Evolutionary conservation across 2,329 filamentous ascomycete genomes (phyloP), one percentile per base, ranked within the genome.

Genomic region (Aaosphaeria pasadenensis): DNA sequence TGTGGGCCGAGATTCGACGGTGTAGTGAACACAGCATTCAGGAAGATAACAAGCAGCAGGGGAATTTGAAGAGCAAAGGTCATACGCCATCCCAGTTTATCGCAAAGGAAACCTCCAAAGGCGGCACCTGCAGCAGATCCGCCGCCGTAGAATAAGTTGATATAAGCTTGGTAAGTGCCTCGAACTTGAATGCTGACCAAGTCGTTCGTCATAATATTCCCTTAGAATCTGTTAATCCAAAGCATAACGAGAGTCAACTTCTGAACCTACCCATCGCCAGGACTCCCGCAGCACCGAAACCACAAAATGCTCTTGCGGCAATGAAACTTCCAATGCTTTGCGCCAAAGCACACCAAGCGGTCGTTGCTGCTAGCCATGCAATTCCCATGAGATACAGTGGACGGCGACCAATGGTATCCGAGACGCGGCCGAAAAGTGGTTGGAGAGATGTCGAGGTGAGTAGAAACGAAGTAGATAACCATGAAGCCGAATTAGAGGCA

Each of bases 401-500:
- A 50, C 85, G 87, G 40, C 88, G 76, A 7, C 88, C 88, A 49
- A 91, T 71, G 0, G 85, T 84, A 68, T 92, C 88, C 1, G 87
- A 90, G 1, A 91, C 66, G 2, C 88, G 80, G 3, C 87, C 88
- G 54, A 89, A 81, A 1, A 92, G 72, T 0, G 89, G 88, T 68
- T 91, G 86, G 48, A 89, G 86, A 28, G 85, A 83, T 1, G 88
- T 91, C 4, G 83, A 88, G 0, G 88, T 90, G 35, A 94, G 76
- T 33, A 92, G 71, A 55, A 91, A 92, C 0, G 87, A 83, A 0
- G 88, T 92, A 1, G 87, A 90, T 4, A 92, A 76, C 89, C 89
- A 94, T 2, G 88, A 90, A 3, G 89, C 89, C 42, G 83, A 83
- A 66, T 92, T 90, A 31, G 87, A 88, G 43, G 86, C 81, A 51